These are phyloP conservation scores for Penicillium freii DNA, from an alignment of 2,329 filamentous ascomycete genomes.

Conservation along the genomic window DNA sequence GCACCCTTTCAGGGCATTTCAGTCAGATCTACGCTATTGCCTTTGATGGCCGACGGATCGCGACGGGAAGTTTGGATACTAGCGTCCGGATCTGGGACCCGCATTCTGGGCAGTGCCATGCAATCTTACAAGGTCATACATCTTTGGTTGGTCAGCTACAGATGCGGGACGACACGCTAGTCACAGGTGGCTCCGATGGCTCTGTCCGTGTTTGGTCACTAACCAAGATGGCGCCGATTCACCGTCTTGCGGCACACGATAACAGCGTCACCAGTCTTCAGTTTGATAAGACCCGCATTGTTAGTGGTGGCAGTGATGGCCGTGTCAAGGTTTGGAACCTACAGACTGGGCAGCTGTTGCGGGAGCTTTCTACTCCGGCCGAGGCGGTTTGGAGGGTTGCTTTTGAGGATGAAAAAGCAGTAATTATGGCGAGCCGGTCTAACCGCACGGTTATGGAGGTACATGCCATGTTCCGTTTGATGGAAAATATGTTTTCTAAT, in stretches of 20 bases:
- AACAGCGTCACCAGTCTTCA: constrained; percentile 98
- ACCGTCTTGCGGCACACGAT: constrained; percentile 91
- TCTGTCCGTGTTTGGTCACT: constrained; percentile 96
- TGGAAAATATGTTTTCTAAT: constrained; percentile 7
- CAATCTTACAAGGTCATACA: constrained; percentile 93
- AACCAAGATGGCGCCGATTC: constrained; percentile 84
- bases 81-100: constrained; percentile 98
- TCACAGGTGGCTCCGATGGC: constrained; percentile 93
- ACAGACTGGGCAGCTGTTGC: constrained; percentile 82
- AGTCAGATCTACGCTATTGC: constrained; percentile 99
- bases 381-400: constrained; percentile 97
- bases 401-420: constrained; percentile 97
- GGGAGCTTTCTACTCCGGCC: constrained; percentile 85
- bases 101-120: constrained; percentile 78
- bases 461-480: constrained; percentile 37
- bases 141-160: constrained; percentile 95
- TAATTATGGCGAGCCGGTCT: constrained; percentile 84
- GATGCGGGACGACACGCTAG: constrained; percentile 89
- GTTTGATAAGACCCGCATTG: constrained; percentile 92
- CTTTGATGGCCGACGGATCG: constrained; percentile 89
- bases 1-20: constrained; percentile 89
- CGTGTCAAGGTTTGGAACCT: constrained; percentile 98
- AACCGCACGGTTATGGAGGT: constrained; percentile 97
- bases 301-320: constrained; percentile 95
- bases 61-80: constrained; percentile 93